phyloP scores from a whole-genome alignment of 169 alveolate species.

The Miamiensis avidus region DNA sequence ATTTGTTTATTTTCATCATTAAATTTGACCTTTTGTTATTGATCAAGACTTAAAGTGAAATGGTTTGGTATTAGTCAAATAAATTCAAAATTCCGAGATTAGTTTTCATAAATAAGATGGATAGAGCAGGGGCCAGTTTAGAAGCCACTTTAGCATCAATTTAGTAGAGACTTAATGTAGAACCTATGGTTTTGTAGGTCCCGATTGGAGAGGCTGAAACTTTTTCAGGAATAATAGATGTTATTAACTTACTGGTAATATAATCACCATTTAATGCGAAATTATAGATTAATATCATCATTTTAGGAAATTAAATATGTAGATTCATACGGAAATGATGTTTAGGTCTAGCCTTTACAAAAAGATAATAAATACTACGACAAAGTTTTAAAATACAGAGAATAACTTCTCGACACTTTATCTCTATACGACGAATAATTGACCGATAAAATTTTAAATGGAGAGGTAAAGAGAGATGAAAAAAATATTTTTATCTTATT shows the following conservation, averaged over 20 bases:
- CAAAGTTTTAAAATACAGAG: constrained; percentile 51
- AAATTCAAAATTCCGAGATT: constrained; percentile 89
- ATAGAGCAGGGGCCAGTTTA: constrained; percentile 92
- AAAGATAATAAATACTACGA: constrained; percentile 33
- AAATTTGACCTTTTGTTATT: background rate
- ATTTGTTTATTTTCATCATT: background rate
- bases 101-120: constrained; percentile 94
- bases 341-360: constrained; percentile 2
- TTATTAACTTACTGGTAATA: constrained; percentile 46
- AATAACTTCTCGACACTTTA: constrained; percentile 71
- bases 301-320: constrained; percentile 3
- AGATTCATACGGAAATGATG: constrained; percentile 12
- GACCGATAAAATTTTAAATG: constrained; percentile 83
- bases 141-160: constrained; percentile 86
- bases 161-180: constrained; percentile 80
- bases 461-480: constrained; percentile 34
- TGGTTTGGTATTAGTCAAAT: constrained; percentile 95
- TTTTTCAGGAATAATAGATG: constrained; percentile 89
- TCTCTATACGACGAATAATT: constrained; percentile 88
- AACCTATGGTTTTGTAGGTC: constrained; percentile 88
- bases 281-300: background rate
- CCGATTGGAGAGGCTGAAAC: constrained; percentile 88
- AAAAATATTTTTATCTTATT: background rate
- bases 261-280: background rate
- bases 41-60: constrained; percentile 92